Base-by-base conservation (phyloP, 352 stramenopile species). In the Pythium biforme region DNA sequence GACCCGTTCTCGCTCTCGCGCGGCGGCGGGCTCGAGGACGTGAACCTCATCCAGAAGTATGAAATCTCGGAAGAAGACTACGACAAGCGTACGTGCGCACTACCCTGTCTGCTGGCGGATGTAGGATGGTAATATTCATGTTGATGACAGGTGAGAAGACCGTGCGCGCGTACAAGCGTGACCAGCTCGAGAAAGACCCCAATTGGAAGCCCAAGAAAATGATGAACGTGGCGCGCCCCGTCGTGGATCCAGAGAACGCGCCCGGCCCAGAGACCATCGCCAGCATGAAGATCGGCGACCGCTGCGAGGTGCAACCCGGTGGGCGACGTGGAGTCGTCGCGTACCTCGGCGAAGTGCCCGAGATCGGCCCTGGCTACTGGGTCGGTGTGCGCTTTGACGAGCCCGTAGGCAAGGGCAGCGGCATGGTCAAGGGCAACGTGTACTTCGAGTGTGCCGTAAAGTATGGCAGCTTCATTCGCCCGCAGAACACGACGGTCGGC, bases 51-150 rank as follows among this genome's bases (percentile, higher is more conserved):
- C 23, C 67, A 99, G 61, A 99, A 99, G 79, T 99, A 99, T 75
- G 73, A 90, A 65, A 99, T 99, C 79, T 96, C 81, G 0, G 98
- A 99, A 49, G 96, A 99, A 43, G 97, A 99, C 64, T 99, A 99
- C 77, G 81, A 99, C 74, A 98, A 98, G 59, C 89, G 96, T 95
- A 82, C 52, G 76, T 34, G 10, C 29, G 10, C 29, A 10, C 4
- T 4, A 34, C 29, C 10, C 23, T 63, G 31, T 46, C 9, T 8
- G 3, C 12, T 51, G n/a, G n/a, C n/a, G n/a, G n/a, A 27, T 6
- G 6, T 40, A 12, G n/a, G 19, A 12, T 47, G 22, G 12, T 27
- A 15, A 34, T 17, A 41, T 19, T 41, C 14, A 17, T 14, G 34
- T 19, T 5, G 7, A 19, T 41, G 7, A 47, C 65, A 95, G 83